phyloP scores from a whole-genome alignment of 73 alveolate species.

The Paramecium pentaurelia region DNA sequence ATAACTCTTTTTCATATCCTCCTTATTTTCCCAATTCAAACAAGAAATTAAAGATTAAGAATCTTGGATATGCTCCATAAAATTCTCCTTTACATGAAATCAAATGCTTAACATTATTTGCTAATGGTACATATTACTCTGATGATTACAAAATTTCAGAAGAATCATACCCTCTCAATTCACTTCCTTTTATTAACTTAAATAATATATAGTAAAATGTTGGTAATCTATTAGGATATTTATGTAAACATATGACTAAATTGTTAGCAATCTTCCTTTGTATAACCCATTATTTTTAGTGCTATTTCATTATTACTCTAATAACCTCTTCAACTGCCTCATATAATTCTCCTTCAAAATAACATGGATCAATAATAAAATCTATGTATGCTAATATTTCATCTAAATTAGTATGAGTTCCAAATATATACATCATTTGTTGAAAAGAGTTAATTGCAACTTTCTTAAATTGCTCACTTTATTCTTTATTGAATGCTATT shows the following conservation, averaged over 20 bases:
- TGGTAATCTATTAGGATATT: slow-evolving; percentile 6
- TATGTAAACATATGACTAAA: background rate
- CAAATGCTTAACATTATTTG: slow-evolving; percentile 37
- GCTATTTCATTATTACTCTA: background rate
- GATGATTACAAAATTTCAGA: background rate
- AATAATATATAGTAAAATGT: background rate
- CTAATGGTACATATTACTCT: slow-evolving; percentile 52
- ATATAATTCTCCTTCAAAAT: slow-evolving; percentile 12
- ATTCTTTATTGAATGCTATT: background rate
- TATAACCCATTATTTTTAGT: slow-evolving; percentile 46
- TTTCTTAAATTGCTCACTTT: background rate
- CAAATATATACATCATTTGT: slow-evolving; percentile 14
- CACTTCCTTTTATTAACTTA: slow-evolving; percentile 45
- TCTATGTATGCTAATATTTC: slow-evolving; percentile 32
- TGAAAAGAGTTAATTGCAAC: background rate
- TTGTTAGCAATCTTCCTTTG: slow-evolving; percentile 51
- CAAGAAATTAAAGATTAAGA: background rate
- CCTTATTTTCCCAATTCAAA: background rate
- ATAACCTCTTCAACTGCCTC: slow-evolving; percentile 4
- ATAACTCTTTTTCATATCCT: background rate
- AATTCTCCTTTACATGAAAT: slow-evolving; percentile 35
- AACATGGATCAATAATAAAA: slow-evolving; percentile 35
- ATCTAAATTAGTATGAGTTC: slow-evolving; percentile 43
- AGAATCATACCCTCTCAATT: slow-evolving; percentile 60
- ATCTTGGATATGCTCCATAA: slow-evolving; percentile 62